These are phyloP conservation scores for Globisporangium takayamanum DNA, from an alignment of 352 stramenopile species.

Conservation along the genomic window DNA sequence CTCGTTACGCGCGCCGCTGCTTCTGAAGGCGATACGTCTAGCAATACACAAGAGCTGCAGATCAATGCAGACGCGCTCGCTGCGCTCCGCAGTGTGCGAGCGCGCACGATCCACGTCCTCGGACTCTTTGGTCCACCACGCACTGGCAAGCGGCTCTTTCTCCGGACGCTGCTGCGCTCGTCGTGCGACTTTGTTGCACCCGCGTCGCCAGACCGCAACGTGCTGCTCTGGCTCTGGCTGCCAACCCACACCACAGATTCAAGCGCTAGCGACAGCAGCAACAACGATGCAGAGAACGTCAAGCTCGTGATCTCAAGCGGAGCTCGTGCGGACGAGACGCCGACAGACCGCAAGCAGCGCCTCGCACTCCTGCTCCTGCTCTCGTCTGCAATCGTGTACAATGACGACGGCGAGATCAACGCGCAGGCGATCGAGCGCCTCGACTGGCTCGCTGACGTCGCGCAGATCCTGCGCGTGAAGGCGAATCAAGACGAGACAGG, in stretches of 20 bases:
- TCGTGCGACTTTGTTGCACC: conserved; percentile 17
- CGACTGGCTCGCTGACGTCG: conserved; percentile 38
- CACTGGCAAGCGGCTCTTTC: conserved; percentile 40
- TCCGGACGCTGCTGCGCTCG: conserved; percentile 33
- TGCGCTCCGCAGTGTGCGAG: conserved; percentile 15
- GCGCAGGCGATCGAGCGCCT: conserved; percentile 32
- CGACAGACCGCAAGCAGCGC: conserved; percentile 7
- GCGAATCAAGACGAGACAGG: conserved; percentile 49
- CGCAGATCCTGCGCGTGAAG: conserved; percentile 37
- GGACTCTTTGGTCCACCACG: conserved; percentile 32
- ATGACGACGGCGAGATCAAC: conserved; percentile 47
- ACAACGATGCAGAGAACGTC: conserved; percentile 1
- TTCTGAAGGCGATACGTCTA: background rate
- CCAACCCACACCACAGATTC: background rate
- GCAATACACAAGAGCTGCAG: conserved; percentile 1
- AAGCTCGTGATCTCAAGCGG: conserved; percentile 23
- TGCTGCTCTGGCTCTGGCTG: conserved; percentile 50
- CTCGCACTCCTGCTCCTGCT: conserved; percentile 48
- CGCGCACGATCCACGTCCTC: conserved; percentile 27
- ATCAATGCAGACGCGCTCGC: conserved; percentile 18
- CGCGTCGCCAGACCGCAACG: conserved; percentile 5
- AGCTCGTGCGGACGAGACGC: conserved; percentile 10
- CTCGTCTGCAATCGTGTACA: conserved; percentile 54
- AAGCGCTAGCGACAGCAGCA: too few species aligned
- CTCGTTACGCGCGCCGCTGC: conserved; percentile 19